Conservation (phyloP, 1,284 basidiomycete species). For the Irpex sp. region DNA sequence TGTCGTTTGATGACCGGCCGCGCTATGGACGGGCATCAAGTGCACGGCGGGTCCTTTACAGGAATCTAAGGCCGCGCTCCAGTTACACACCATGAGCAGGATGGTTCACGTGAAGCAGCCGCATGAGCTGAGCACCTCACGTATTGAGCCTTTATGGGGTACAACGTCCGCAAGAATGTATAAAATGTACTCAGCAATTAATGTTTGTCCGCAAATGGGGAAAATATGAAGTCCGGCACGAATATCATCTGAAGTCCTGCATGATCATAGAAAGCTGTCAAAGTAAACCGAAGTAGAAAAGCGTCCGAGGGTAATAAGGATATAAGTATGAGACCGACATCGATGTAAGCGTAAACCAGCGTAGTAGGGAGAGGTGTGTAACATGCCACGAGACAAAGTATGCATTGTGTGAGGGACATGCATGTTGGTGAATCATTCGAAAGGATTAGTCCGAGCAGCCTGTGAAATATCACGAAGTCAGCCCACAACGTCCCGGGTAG, state of each 20-base stretch:
- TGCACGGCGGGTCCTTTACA: no score
- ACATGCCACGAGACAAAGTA: background rate
- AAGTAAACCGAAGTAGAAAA: background rate
- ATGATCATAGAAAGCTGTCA: background rate
- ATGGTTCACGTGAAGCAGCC: no score
- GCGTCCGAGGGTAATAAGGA: background rate
- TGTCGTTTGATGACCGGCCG: no score
- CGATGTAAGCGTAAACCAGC: background rate
- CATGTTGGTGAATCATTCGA: slow-evolving; percentile 43
- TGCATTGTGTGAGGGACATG: background rate
- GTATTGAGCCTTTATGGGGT: background rate
- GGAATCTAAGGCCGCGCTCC: no score
- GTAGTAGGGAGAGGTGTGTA: background rate
- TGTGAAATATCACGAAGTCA: slow-evolving; percentile 23
- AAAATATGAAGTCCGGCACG: background rate
- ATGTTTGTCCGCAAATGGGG: background rate
- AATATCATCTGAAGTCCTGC: background rate
- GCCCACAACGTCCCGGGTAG: background rate
- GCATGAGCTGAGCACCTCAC: no score
- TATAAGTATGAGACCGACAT: background rate
- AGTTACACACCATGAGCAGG: no score
- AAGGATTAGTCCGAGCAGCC: slow-evolving; percentile 75
- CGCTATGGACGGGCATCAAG: no score
- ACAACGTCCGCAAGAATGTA: background rate
- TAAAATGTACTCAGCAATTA: background rate